Evolutionary conservation across 1,139 yeast genomes (phyloP).

Genomic region (Yamadazyma spencermartinsiae): DNA sequence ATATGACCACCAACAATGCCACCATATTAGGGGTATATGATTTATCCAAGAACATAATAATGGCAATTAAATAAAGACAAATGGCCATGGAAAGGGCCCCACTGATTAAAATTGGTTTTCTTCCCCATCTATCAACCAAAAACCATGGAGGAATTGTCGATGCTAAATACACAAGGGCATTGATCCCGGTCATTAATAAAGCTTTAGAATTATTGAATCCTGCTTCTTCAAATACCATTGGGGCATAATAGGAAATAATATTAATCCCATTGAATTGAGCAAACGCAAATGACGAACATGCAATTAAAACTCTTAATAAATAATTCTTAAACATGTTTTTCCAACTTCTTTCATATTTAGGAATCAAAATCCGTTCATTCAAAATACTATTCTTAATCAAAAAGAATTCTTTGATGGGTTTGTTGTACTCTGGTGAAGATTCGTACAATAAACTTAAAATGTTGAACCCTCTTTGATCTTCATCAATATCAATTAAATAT

Average conservation of each 20-base stretch:
- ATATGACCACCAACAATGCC: conserved; percentile 49
- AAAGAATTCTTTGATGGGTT: conserved; percentile 55
- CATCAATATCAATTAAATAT: conserved; percentile 52
- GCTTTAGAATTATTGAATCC: conserved; percentile 53
- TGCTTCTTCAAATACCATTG: conserved; percentile 53
- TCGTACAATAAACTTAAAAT: conserved; percentile 83
- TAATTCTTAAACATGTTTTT: conserved; percentile 41
- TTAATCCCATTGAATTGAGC: conserved; percentile 61
- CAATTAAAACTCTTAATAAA: conserved; percentile 42
- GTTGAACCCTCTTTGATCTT: conserved; percentile 56
- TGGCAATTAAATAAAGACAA: conserved; percentile 41
- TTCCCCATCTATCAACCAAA: conserved; percentile 54
- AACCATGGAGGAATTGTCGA: conserved; percentile 58
- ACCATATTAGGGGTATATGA: conserved; percentile 45
- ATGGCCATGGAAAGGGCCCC: conserved; percentile 52
- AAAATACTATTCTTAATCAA: conserved; percentile 80
- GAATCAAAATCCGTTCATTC: conserved; percentile 41
- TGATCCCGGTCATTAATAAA: conserved; percentile 54
- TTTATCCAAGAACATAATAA: conserved; percentile 38
- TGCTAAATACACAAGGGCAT: conserved; percentile 47
- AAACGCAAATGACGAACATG: conserved; percentile 52
- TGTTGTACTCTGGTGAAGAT: conserved; percentile 50
- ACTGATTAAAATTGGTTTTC: conserved; percentile 50
- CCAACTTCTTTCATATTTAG: conserved; percentile 47
- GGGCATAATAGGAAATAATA: conserved; percentile 56